Evolutionary conservation across 441 rosid species (phyloP).

Genomic region (Brassica hybrid): DNA sequence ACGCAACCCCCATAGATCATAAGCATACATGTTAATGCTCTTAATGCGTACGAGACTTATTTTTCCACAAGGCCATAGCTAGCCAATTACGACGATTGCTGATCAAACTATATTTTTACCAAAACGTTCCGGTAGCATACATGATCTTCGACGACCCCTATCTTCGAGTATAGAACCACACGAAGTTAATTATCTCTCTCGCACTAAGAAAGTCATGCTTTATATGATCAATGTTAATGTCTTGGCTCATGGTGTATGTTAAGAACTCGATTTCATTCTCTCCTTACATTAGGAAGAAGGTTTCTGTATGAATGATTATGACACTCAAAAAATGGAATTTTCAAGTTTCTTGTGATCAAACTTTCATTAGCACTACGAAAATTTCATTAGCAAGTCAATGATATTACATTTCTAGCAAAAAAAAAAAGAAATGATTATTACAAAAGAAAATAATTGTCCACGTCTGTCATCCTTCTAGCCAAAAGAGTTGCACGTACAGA

Average conservation of each 20-base stretch:
- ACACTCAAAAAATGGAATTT: not conserved
- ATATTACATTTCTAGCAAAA: not conserved
- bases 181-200: not conserved
- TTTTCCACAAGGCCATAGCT: not conserved
- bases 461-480: not conserved
- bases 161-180: slow-evolving; percentile 4
- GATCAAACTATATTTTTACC: not conserved
- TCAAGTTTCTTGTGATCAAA: not conserved
- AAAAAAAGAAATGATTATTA: not conserved
- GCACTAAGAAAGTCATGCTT: not conserved
- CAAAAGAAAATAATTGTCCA: not conserved
- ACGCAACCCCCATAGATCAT: not conserved
- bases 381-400: too few species aligned
- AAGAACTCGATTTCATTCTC: not conserved
- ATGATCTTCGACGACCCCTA: not conserved
- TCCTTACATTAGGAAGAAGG: not conserved
- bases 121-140: not conserved
- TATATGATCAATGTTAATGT: not conserved
- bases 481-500: slow-evolving; percentile 34
- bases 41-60: not conserved
- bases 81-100: not conserved
- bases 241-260: not conserved
- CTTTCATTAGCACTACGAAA: not conserved
- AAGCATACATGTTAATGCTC: not conserved
- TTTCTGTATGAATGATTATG: not conserved